Percentiles rank a stretch among this genome's conserved stretches.
Evolutionary conservation across 768 basidiomycete genomes (phyloP).

Genomic region (Pleurotus salmoneostramineus): DNA sequence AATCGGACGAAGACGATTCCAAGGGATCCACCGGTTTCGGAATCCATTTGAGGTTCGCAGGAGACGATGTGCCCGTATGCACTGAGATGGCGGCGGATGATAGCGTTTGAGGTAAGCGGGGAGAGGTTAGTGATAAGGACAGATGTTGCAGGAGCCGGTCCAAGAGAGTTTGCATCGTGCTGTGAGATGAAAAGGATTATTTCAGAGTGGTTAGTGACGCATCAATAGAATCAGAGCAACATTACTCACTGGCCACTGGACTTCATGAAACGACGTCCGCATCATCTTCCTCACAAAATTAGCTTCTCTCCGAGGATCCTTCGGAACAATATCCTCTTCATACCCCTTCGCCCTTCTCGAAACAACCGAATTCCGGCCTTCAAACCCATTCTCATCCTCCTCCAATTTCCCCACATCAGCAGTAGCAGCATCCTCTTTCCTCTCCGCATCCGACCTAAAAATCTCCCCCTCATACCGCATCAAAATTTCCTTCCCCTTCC

Average conservation of each 20-base stretch:
- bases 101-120: slow-evolving; percentile 61
- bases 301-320: slow-evolving; percentile 55
- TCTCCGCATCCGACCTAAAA: slow-evolving; percentile 27
- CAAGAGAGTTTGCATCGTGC: slow-evolving; percentile 73
- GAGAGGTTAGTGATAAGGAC: slow-evolving; percentile 73
- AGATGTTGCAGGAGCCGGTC: slow-evolving; percentile 68
- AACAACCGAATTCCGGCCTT: neutral
- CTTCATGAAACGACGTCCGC: slow-evolving; percentile 34
- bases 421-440: neutral
- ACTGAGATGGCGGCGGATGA: slow-evolving; percentile 64
- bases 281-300: slow-evolving; percentile 20
- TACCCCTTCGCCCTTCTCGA: slow-evolving; percentile 14
- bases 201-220: neutral
- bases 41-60: slow-evolving; percentile 78
- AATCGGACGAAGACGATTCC: slow-evolving; percentile 80
- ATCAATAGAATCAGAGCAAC: slow-evolving; percentile 14
- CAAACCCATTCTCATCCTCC: neutral
- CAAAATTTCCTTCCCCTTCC: slow-evolving; percentile 38
- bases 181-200: slow-evolving; percentile 23
- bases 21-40: slow-evolving; percentile 73
- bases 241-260: slow-evolving; percentile 51
- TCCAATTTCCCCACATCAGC: slow-evolving; percentile 2
- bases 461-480: slow-evolving; percentile 49
- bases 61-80: slow-evolving; percentile 57
- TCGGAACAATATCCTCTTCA: slow-evolving; percentile 32